Evolutionary conservation across 305 asterid species (phyloP), one percentile per base, ranked within the genome.

Genomic region (Rubia peregrina): DNA sequence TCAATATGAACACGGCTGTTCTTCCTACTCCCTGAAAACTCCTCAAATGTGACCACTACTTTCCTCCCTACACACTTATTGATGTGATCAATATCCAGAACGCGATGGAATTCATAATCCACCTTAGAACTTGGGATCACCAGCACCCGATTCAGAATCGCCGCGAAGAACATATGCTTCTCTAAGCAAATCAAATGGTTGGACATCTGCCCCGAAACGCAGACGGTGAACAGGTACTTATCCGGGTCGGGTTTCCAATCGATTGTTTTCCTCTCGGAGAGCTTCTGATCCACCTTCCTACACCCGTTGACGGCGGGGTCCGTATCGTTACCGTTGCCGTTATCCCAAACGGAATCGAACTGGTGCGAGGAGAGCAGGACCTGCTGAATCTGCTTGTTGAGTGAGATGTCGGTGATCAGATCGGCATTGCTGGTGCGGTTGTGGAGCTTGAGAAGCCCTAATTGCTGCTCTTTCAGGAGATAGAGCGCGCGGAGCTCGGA

Each of bases 171-270:
- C 96, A 94, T 88, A 72, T 91, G 98, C 82, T 89, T 91, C 83
- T 91, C 98, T 69, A 94, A 79, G 80, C 99, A 94, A 76, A 91
- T 90, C 89, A 94, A 85, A 83, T 87, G 99, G 78, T 94, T 94
- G 4, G 99, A 94, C 97, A 94, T 91, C 81, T 94, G 99, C 2
- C 99, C 98, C 3, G 97, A 94, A 36, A 84, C 88, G 73, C 99
- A 94, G 68, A 94, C 80, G 0, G 96, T 96, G 73, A 94, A 84
- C 84, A 94, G 81, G 74, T 86, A 91, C 89, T 88, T 94, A 76
- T 83, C 74, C 10, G 89, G 63, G 72, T 73, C 86, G n/a, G 98
- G 99, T 60, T 90, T 88, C 99, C 98, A 94, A 53, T 90, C 95
- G 7, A 87, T 80, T 22, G 90, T 91, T 74, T 69, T 85, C 90